Percentiles rank a stretch among this genome's conserved stretches.
Evolutionary conservation across 805 yeast genomes (phyloP).

Genomic region (Cyberlindnera mississippiensis): DNA sequence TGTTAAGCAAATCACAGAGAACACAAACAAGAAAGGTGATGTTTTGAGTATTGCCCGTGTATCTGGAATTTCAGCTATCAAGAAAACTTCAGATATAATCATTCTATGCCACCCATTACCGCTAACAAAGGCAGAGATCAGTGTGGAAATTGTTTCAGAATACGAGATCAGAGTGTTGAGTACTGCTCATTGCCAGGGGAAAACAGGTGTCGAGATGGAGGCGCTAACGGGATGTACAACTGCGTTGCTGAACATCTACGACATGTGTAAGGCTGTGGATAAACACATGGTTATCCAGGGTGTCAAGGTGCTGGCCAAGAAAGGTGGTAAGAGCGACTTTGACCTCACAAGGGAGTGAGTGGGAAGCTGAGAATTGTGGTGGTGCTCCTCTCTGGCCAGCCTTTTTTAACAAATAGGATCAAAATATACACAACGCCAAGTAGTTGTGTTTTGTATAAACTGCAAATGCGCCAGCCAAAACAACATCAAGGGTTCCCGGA

Average conservation of each 20-base stretch:
- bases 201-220: slow-evolving; percentile 59
- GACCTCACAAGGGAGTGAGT: background rate
- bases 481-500: too few relatives aligned
- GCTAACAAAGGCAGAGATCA: slow-evolving; percentile 38
- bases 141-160: slow-evolving; percentile 25
- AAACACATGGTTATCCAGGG: slow-evolving; percentile 39
- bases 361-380: too few relatives aligned
- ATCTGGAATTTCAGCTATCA: slow-evolving; percentile 50
- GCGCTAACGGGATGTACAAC: slow-evolving; percentile 45
- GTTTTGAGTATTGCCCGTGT: slow-evolving; percentile 45
- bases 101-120: slow-evolving; percentile 49
- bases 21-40: slow-evolving; percentile 48
- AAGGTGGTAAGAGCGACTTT: slow-evolving; percentile 40
- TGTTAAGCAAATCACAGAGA: slow-evolving; percentile 30
- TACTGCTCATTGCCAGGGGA: slow-evolving; percentile 43
- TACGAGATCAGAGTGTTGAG: slow-evolving; percentile 32
- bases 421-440: too few relatives aligned
- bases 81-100: slow-evolving; percentile 42
- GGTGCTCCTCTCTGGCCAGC: too few relatives aligned
- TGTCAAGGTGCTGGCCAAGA: slow-evolving; percentile 37
- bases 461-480: too few relatives aligned
- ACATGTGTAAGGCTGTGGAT: slow-evolving; percentile 59
- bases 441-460: too few relatives aligned
- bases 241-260: slow-evolving; percentile 46
- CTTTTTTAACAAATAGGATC: too few relatives aligned